A percentile compares a stretch with the other conserved stretches of the same genome.
phyloP scores from a whole-genome alignment of 805 yeast species.

The Tetrapisispora arboricola region DNA sequence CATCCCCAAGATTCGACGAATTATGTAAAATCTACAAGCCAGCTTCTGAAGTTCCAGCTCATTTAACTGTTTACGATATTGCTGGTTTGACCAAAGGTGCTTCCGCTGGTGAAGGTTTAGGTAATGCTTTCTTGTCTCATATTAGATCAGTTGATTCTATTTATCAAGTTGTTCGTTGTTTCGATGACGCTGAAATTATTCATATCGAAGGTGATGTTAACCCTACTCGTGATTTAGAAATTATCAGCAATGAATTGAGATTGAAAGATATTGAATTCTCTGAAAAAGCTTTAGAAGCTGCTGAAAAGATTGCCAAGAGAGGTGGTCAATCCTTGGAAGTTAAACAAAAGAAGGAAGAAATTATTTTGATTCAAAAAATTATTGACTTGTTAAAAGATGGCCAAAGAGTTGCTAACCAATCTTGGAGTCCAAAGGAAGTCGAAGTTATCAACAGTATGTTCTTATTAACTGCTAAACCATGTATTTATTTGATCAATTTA shows the following conservation, averaged over 20 bases:
- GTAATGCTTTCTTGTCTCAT: constrained; percentile 93
- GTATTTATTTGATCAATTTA: constrained; percentile 83
- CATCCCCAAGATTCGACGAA: constrained; percentile 77
- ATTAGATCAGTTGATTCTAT: constrained; percentile 97
- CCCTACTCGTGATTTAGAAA: constrained; percentile 90
- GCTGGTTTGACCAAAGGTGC: constrained; percentile 99
- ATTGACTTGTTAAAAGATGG: constrained; percentile 73
- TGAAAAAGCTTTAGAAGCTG: constrained; percentile 67
- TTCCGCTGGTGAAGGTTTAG: constrained; percentile 92
- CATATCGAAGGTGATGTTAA: constrained; percentile 96
- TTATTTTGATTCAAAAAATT: constrained; percentile 60
- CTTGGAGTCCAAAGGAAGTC: constrained; percentile 86
- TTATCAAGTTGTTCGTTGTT: constrained; percentile 94
- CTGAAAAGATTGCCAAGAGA: constrained; percentile 70
- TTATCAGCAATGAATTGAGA: constrained; percentile 84
- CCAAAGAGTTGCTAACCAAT: constrained; percentile 75
- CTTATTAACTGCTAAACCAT: constrained; percentile 89
- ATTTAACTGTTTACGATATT: constrained; percentile 87
- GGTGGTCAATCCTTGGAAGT: constrained; percentile 87
- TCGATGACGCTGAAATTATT: constrained; percentile 94
- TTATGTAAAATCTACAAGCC: constrained; percentile 70
- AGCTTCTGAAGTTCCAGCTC: constrained; percentile 82
- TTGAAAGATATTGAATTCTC: constrained; percentile 95
- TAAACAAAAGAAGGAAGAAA: constrained; percentile 81
- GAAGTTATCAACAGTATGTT: constrained; percentile 80